Evolutionary conservation across 176 grass and related monocot species (phyloP), one percentile per base, ranked within the genome.

Genomic region (Triticum urartu): DNA sequence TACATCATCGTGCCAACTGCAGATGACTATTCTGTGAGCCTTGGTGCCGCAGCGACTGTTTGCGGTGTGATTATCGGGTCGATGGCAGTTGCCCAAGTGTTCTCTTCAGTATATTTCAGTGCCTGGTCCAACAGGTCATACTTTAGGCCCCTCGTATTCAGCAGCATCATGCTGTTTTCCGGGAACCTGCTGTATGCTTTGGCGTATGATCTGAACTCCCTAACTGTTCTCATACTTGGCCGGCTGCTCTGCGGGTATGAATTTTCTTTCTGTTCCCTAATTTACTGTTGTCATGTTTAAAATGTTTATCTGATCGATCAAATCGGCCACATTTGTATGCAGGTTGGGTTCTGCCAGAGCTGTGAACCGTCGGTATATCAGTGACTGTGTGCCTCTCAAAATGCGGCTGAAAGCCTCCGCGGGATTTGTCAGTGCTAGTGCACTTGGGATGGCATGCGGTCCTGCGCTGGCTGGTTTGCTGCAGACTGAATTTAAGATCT

Each of bases 101-200:
- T 98, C 85, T 98, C 96, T n/a, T 98, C 96, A n/a, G 93, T 98
- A 75, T 98, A 98, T 67, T 95, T 98, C 38, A 98, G 96, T 88
- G 88, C 93, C 84, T 98, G 96, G 96, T 94, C 93, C 20, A 98
- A 98, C 48, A 95, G 71, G 43, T 95, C 93, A 2, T 98, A 98
- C 72, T 98, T 95, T 88, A 92, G 88, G 70, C 96, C 96, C 9
- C 93, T 98, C 1, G 86, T 98, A 28, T 98, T 98, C 78, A 98
- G 96, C 90, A 95, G 96, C 73, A 89, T 95, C 58, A 89, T 98
- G 88, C 78, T 98, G 40, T 88, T 94, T 77, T 28, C 86, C 8
- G 96, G 96, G 22, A 98, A 98, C 71, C 68, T 93, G 21, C 7
- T 95, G 64, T 98, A 98, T 73, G 96, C 96, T 33, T 86, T 94